Conservation (phyloP, 352 stramenopile species). For the Phytopythium kandeliae region DNA sequence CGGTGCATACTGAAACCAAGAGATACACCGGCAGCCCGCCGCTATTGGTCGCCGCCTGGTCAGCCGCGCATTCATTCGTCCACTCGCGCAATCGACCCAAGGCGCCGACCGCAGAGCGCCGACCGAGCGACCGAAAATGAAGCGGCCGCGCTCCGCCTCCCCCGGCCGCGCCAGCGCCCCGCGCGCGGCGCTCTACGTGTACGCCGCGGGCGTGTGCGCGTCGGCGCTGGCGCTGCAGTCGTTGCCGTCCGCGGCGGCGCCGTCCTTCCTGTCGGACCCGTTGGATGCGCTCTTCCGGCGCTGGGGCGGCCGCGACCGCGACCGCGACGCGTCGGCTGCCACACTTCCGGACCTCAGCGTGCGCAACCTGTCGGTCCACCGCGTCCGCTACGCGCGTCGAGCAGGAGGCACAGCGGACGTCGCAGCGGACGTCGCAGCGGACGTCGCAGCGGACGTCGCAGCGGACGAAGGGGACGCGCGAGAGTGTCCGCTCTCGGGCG, state of each 20-base stretch:
- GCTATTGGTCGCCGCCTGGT: too few species aligned
- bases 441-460: too few species aligned
- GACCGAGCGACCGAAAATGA: too few species aligned
- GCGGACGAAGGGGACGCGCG: too few species aligned
- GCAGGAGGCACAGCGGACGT: too few species aligned
- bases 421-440: too few species aligned
- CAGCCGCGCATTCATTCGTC: too few species aligned
- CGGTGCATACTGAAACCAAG: background rate
- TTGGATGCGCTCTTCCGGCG: constrained; percentile 15
- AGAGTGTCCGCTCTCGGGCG: constrained; percentile 8
- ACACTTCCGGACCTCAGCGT: constrained; percentile 33
- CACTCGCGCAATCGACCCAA: too few species aligned
- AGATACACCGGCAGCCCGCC: too few species aligned
- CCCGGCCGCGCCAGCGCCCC: background rate
- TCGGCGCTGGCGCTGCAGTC: constrained; percentile 20
- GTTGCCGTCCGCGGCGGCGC: constrained; percentile 11
- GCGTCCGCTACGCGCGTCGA: constrained; percentile 46
- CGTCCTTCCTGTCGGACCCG: constrained; percentile 12
- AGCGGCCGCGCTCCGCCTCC: constrained; percentile 11
- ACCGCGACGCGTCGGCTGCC: background rate
- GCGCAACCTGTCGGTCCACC: constrained; percentile 54
- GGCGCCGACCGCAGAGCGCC: too few species aligned
- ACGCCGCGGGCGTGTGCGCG: constrained; percentile 20
- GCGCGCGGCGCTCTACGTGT: constrained; percentile 12
- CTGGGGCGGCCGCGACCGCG: too few species aligned